A percentile compares a stretch with the other conserved stretches of the same genome.
phyloP scores from a whole-genome alignment of 176 grass and related monocot genomes.

The Ensete ventricosum region DNA sequence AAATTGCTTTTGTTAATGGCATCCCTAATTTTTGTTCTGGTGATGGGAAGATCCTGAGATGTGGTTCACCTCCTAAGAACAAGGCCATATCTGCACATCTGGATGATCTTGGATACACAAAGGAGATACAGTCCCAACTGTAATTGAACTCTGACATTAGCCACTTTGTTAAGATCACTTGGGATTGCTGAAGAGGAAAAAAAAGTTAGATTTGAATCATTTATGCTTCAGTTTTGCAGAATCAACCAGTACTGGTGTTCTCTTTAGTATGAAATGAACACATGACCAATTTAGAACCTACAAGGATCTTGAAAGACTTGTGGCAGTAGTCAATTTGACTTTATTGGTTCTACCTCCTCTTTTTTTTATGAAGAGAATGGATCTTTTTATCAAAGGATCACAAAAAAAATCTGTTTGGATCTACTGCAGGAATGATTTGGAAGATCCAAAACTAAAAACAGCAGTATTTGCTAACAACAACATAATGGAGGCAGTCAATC shows the following conservation, averaged over 20 bases:
- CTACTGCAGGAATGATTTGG: no score
- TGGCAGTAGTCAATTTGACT: no score
- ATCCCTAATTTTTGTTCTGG: background rate
- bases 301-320: background rate
- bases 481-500: no score
- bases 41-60: constrained; percentile 65
- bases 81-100: constrained; percentile 80
- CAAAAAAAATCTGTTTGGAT: no score
- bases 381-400: no score
- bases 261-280: background rate
- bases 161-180: background rate
- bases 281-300: no score
- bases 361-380: no score
- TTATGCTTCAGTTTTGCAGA: background rate
- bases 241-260: background rate
- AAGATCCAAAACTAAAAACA: no score
- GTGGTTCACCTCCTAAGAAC: constrained; percentile 94
- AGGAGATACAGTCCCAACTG: constrained; percentile 95
- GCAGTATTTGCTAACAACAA: no score
- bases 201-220: background rate
- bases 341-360: no score
- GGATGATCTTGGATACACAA: constrained; percentile 72
- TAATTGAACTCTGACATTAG: constrained; percentile 7
- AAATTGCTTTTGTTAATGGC: background rate
- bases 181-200: background rate